These are phyloP conservation scores for Mycena latifolia DNA, from an alignment of 768 basidiomycete species.

Conservation along the genomic window DNA sequence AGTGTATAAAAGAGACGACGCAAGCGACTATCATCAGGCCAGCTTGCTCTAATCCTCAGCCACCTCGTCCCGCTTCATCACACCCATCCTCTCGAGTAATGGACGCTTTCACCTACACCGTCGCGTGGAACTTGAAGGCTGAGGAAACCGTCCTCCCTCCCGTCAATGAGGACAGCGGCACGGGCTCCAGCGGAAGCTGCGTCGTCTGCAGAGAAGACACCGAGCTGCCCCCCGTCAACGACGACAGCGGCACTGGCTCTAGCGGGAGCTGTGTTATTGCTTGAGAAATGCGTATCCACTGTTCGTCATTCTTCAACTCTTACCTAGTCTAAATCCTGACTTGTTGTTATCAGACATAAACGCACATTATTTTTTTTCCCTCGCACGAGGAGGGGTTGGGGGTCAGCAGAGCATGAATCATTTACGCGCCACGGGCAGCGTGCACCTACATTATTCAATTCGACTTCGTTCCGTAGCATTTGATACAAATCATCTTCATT, in stretches of 20 bases:
- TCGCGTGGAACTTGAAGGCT: constrained; percentile 7
- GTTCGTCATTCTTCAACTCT: background rate
- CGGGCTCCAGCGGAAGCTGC: constrained; percentile 26
- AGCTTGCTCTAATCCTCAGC: background rate
- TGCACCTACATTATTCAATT: constrained; percentile 27
- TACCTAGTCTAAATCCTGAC: background rate
- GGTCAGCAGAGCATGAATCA: constrained; percentile 4
- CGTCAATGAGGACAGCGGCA: constrained; percentile 24
- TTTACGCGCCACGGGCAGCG: constrained; percentile 21
- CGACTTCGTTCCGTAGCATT: constrained; percentile 32
- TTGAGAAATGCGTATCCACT: constrained; percentile 7
- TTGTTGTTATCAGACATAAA: background rate
- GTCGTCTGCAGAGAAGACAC: constrained; percentile 31
- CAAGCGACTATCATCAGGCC: background rate
- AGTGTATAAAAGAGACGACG: constrained; percentile 9
- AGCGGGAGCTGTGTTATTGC: constrained; percentile 29
- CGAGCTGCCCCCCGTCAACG: constrained; percentile 18
- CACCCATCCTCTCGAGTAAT: constrained; percentile 18
- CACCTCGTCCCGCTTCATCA: background rate
- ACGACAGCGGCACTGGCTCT: constrained; percentile 22
- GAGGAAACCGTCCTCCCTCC: constrained; percentile 24
- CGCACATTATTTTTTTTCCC: background rate
- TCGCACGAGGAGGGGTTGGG: background rate
- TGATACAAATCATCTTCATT: constrained; percentile 10
- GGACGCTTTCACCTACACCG: constrained; percentile 29